phyloP scores from a whole-genome alignment of 345 rosid species.

The Populus tremula region DNA sequence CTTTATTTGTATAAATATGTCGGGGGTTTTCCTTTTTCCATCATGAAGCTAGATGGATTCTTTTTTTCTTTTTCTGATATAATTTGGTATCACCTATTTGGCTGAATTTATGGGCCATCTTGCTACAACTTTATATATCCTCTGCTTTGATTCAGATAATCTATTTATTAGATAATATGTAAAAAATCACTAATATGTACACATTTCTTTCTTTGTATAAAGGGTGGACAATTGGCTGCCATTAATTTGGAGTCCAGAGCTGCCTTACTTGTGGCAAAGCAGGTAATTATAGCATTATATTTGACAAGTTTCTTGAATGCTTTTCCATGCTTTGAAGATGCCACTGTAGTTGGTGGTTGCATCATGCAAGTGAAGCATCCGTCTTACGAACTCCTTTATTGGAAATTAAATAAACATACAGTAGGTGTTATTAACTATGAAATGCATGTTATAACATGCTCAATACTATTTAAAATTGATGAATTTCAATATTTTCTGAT shows the following conservation, averaged over 20 bases:
- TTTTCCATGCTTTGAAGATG: neutral
- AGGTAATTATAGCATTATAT: conserved; percentile 39
- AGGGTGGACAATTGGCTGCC: conserved; percentile 82
- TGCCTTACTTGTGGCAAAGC: conserved; percentile 86
- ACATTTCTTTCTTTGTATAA: conserved; percentile 14
- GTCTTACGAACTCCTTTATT: neutral
- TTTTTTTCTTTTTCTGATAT: too few species aligned
- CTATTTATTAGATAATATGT: neutral
- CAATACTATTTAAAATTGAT: too few species aligned
- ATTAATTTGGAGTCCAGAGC: conserved; percentile 73
- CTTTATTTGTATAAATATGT: too few species aligned
- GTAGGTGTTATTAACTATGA: neutral
- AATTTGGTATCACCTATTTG: neutral
- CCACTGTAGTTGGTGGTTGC: neutral
- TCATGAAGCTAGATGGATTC: too few species aligned
- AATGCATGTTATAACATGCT: neutral
- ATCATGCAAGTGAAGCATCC: neutral
- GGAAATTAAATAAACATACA: neutral
- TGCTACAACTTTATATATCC: too few species aligned
- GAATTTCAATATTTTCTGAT: too few species aligned
- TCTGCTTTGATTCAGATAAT: too few species aligned
- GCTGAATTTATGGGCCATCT: neutral
- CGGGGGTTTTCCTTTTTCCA: too few species aligned
- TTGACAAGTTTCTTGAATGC: neutral
- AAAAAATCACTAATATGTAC: neutral